Percentiles rank a stretch among this genome's conserved stretches.
phyloP scores from a whole-genome alignment of 345 rosid species.

The Xanthoceras sorbifolium region DNA sequence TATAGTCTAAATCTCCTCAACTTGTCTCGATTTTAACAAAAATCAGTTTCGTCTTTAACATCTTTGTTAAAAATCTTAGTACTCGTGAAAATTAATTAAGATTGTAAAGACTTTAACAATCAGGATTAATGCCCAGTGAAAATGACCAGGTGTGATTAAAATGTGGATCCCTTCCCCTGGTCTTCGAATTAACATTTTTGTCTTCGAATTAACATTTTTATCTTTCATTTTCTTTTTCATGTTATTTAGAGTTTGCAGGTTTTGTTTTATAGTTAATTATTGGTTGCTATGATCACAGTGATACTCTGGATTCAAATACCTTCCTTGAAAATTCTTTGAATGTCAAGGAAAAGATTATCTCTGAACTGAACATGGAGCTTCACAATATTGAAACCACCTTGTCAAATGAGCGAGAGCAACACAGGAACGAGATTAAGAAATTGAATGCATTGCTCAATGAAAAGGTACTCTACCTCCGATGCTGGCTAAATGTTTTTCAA shows the following conservation, averaged over 20 bases:
- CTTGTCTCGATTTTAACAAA: no score
- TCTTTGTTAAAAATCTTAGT: neutral
- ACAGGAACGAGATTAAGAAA: conserved; percentile 76
- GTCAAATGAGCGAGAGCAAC: conserved; percentile 79
- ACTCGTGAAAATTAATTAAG: neutral
- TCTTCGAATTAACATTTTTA: neutral
- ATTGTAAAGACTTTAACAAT: neutral
- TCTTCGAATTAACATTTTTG: no score
- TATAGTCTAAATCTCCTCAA: no score
- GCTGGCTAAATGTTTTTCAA: conserved; percentile 1
- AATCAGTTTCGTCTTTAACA: neutral
- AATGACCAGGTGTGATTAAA: neutral
- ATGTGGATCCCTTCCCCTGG: neutral
- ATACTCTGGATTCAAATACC: conserved; percentile 70
- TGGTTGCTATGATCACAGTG: conserved; percentile 48
- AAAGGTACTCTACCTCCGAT: conserved; percentile 53
- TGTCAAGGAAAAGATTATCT: conserved; percentile 92
- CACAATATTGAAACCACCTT: conserved; percentile 80
- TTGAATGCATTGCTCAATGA: conserved; percentile 66
- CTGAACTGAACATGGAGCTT: conserved; percentile 91
- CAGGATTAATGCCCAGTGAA: neutral
- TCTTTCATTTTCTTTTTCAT: neutral
- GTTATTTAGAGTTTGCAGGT: conserved; percentile 5
- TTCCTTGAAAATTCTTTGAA: conserved; percentile 85
- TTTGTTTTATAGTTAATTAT: conserved; percentile 16